Percentiles rank a stretch among this genome's conserved stretches.
Conservation (phyloP, 441 rosid species). For the Lepidium campestre region DNA sequence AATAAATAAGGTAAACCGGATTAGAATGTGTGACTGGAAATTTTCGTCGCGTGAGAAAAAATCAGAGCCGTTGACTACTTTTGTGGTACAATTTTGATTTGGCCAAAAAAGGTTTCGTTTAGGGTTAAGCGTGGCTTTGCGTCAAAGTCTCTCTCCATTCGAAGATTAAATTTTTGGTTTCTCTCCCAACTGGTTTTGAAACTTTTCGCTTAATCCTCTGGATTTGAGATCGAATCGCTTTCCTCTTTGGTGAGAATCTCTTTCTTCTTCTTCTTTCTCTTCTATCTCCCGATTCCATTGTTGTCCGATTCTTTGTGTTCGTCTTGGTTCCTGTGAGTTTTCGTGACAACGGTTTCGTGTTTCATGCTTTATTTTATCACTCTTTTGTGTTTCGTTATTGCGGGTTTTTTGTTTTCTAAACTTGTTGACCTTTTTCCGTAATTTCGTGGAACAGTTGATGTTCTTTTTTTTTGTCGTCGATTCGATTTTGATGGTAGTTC, state of each 20-base stretch:
- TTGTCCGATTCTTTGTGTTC: constrained; percentile 1
- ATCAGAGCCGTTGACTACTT: constrained; percentile 24
- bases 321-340: neutral
- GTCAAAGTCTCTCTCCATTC: constrained; percentile 20
- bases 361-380: neutral
- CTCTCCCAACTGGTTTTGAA: neutral
- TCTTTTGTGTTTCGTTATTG: neutral
- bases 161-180: neutral
- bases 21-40: neutral
- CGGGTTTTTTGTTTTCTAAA: neutral
- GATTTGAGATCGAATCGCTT: neutral
- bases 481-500: constrained; percentile 13
- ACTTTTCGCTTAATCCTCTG: neutral
- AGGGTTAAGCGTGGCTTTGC: constrained; percentile 28
- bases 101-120: constrained; percentile 21
- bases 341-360: neutral
- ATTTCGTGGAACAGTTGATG: neutral
- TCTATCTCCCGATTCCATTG: neutral
- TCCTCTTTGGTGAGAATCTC: constrained; percentile 13
- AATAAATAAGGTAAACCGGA: neutral
- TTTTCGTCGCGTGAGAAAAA: constrained; percentile 5
- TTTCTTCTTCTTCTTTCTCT: neutral
- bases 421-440: neutral
- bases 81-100: constrained; percentile 21
- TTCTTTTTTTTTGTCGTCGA: neutral